phyloP scores from a whole-genome alignment of 805 yeast species.

The Starmerella riodocensis region DNA sequence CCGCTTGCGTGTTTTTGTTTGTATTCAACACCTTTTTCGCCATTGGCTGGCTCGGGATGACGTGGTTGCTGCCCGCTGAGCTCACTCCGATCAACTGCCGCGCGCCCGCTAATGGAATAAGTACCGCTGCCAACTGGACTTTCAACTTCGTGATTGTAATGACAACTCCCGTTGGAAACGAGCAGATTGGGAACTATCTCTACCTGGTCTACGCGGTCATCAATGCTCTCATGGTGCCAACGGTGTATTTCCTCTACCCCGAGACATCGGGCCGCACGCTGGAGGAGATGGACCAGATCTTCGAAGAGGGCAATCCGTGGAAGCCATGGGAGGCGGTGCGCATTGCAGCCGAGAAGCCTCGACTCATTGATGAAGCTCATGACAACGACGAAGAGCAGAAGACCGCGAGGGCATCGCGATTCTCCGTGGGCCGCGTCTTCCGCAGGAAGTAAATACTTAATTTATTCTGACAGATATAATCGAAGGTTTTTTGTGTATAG shows the following conservation, averaged over 20 bases:
- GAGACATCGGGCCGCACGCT: constrained; percentile 49
- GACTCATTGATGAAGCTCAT: too few species aligned
- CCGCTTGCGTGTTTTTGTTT: constrained; percentile 50
- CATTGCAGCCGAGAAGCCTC: constrained; percentile 7
- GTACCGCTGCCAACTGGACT: constrained; percentile 55
- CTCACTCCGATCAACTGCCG: constrained; percentile 43
- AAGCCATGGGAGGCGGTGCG: constrained; percentile 35
- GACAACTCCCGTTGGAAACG: constrained; percentile 40
- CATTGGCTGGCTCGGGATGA: constrained; percentile 38
- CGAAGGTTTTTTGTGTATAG: too few species aligned
- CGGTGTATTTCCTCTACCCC: constrained; percentile 38
- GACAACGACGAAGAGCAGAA: neutral
- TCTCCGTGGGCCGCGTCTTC: neutral
- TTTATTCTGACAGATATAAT: too few species aligned
- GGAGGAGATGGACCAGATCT: constrained; percentile 38
- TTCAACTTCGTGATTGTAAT: constrained; percentile 52
- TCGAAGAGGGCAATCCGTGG: constrained; percentile 35
- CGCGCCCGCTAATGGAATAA: constrained; percentile 46
- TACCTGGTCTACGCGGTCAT: constrained; percentile 47
- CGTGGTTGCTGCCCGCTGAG: constrained; percentile 55
- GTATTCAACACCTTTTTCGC: constrained; percentile 43
- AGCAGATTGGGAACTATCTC: constrained; percentile 39
- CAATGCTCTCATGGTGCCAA: constrained; percentile 36
- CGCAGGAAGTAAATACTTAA: neutral
- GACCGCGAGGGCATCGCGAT: neutral